Evolutionary conservation across 441 rosid species (phyloP), one percentile per base, ranked within the genome.

Genomic region (Erodium trifolium): DNA sequence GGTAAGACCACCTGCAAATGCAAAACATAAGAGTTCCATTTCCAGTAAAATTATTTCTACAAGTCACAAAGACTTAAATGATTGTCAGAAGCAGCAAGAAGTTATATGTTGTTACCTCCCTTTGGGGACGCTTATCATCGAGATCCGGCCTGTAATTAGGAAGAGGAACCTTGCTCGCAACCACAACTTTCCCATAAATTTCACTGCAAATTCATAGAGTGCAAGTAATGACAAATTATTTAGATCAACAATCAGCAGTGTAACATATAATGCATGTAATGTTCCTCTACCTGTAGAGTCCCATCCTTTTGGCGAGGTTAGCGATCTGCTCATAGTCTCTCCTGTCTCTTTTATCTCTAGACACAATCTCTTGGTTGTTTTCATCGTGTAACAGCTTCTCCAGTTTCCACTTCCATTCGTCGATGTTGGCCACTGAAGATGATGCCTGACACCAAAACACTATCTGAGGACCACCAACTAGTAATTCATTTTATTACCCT

Each of bases 361-460:
- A 91, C 39, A 88, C 85, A 72, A 93, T 83, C 79, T 93, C 99
- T 77, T 83, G 87, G 68, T 93, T 93, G 71, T 82, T 84, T 71
- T 84, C 93, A 63, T 77, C 89, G 41, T 85, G 93, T 69, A 86
- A 63, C 47, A 93, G 72, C 82, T 91, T 79, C 49, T 91, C 79
- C 71, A 93, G 88, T 78, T 93, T 93, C 97, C 99, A 93, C 76
- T 91, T 93, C 97, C 99, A 93, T 71, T 89, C 97, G 67, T 91
- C 88, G 67, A 93, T 84, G 82, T 93, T 93, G 73, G 89, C 93
- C 72, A 91, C 96, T 3, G 97, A 84, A 55, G 97, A 93, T 63
- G 97, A 93, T 18, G 96, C 97, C 99, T 91, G 70, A 31, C 51
- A 76, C 68, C 16, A 23, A 14, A 34, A 62, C 11, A 39, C 12